A percentile compares a stretch with the other conserved stretches of the same genome.
Evolutionary conservation across 2,329 filamentous ascomycete species (phyloP).

Genomic region (Pestalotiopsis sp.): DNA sequence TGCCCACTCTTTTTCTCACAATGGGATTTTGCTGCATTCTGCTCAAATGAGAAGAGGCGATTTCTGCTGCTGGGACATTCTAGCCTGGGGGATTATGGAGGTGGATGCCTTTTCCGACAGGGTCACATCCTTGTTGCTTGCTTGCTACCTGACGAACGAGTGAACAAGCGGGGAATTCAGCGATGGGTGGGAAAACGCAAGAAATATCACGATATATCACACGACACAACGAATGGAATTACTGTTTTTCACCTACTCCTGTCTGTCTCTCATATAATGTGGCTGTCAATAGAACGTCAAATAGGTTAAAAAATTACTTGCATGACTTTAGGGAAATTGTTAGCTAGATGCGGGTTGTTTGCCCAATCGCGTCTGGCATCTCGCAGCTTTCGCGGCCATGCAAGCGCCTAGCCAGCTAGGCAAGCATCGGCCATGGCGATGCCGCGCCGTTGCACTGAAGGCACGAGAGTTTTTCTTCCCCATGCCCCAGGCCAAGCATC

Average conservation of each 20-base stretch:
- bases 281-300: no score
- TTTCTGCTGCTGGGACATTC: neutral
- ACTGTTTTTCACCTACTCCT: no score
- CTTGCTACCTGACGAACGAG: neutral
- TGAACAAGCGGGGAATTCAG: neutral
- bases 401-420: neutral
- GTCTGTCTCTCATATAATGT: no score
- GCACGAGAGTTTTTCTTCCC: neutral
- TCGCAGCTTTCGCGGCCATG: neutral
- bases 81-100: neutral
- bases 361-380: neutral
- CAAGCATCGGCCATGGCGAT: neutral
- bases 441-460: neutral
- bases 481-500: no score
- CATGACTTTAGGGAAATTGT: no score
- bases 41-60: neutral
- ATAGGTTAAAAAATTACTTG: no score
- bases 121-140: neutral
- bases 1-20: neutral
- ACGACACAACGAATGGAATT: no score
- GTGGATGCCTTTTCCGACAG: neutral
- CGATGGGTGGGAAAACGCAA: neutral
- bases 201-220: no score
- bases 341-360: neutral
- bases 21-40: neutral